phyloP scores from a whole-genome alignment of 2,329 filamentous ascomycete genomes.

The Cladophialophora exuberans region DNA sequence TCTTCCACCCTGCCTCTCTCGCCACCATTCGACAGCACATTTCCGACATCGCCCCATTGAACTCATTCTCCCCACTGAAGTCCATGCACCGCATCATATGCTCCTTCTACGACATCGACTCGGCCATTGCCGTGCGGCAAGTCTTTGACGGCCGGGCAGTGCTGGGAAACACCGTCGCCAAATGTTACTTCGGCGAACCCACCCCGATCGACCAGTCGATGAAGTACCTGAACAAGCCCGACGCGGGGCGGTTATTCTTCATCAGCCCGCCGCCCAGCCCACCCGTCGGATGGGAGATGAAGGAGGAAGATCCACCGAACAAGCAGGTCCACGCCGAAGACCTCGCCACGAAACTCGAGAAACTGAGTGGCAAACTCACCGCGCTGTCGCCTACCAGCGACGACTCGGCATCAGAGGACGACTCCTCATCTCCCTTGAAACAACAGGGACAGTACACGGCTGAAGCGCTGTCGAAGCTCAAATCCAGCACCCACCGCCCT shows the following conservation, averaged over 20 bases:
- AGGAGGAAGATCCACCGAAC: conserved; percentile 66
- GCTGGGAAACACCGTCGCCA: conserved; percentile 41
- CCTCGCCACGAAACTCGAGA: conserved; percentile 59
- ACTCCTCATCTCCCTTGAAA: conserved; percentile 3
- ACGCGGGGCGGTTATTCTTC: conserved; percentile 66
- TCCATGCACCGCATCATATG: conserved; percentile 56
- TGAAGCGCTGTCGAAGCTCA: conserved; percentile 25
- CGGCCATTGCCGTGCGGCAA: conserved; percentile 49
- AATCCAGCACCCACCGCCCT: conserved; percentile 14
- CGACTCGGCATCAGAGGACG: conserved; percentile 17
- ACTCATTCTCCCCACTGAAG: conserved; percentile 56
- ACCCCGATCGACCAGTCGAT: conserved; percentile 48
- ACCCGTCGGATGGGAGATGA: conserved; percentile 67
- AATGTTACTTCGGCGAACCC: conserved; percentile 57
- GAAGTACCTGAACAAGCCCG: conserved; percentile 58
- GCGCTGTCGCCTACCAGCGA: background rate
- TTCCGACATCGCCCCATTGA: conserved; percentile 45
- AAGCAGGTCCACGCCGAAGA: conserved; percentile 67
- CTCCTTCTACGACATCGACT: conserved; percentile 49
- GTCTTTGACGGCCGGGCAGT: conserved; percentile 45
- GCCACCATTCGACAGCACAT: conserved; percentile 48
- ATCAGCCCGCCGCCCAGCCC: conserved; percentile 67
- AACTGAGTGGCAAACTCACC: conserved; percentile 48
- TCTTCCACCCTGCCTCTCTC: conserved; percentile 52
- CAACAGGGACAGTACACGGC: conserved; percentile 24